A percentile compares a stretch with the other conserved stretches of the same genome.
phyloP scores from a whole-genome alignment of 805 yeast genomes.

The Sugiyamaella americana region DNA sequence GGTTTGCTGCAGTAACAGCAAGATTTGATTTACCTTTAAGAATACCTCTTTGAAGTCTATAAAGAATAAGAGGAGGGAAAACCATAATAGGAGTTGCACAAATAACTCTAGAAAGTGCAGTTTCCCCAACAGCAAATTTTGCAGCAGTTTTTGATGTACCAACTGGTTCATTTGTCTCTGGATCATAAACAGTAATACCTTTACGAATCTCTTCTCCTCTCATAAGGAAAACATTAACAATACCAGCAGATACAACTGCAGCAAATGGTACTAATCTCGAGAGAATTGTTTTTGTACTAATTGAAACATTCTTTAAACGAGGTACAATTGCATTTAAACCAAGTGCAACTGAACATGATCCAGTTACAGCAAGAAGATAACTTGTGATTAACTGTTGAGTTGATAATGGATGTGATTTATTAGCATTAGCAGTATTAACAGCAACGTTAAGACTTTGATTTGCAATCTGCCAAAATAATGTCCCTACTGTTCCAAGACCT shows the following conservation, averaged over 20 bases:
- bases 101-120: constrained; percentile 90
- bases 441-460: constrained; percentile 97
- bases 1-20: constrained; percentile 63
- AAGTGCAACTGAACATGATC: constrained; percentile 91
- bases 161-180: constrained; percentile 34
- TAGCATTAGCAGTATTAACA: constrained; percentile 91
- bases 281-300: constrained; percentile 62
- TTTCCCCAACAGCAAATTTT: constrained; percentile 87
- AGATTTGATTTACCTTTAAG: constrained; percentile 63
- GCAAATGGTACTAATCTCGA: constrained; percentile 95
- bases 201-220: constrained; percentile 85
- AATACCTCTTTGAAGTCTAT: constrained; percentile 64
- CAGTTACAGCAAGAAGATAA: constrained; percentile 83
- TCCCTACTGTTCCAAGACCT: constrained; percentile 80
- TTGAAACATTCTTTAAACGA: constrained; percentile 59
- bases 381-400: constrained; percentile 70
- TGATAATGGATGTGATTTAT: constrained; percentile 86
- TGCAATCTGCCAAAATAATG: constrained; percentile 95
- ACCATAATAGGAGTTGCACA: constrained; percentile 98
- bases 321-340: constrained; percentile 94
- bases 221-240: constrained; percentile 94
- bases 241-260: constrained; percentile 96
- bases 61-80: constrained; percentile 80
- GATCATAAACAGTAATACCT: constrained; percentile 37
- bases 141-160: constrained; percentile 87